phyloP scores from a whole-genome alignment of 78 protist species.

The Cavenderia fasciculata region DNA sequence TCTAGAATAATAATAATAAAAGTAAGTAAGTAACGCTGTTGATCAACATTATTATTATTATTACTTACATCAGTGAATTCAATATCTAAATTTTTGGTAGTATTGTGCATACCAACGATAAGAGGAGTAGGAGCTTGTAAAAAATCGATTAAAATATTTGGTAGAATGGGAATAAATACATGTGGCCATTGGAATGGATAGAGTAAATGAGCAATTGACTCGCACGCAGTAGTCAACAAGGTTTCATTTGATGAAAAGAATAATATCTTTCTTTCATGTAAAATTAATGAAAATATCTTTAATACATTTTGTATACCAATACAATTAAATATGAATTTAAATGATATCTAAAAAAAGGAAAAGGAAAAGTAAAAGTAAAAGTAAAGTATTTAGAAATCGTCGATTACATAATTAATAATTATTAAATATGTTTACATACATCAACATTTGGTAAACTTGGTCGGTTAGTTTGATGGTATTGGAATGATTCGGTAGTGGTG shows the following conservation, averaged over 20 bases:
- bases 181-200: slow-evolving; percentile 85
- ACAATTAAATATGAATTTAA: slow-evolving; percentile 37
- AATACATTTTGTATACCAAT: slow-evolving; percentile 44
- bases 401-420: not conserved
- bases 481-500: not conserved
- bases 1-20: slow-evolving; percentile 29
- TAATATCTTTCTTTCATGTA: slow-evolving; percentile 55
- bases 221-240: slow-evolving; percentile 64
- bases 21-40: no score
- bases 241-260: slow-evolving; percentile 42
- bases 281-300: slow-evolving; percentile 2
- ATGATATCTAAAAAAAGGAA: slow-evolving; percentile 24
- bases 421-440: not conserved
- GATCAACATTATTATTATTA: not conserved
- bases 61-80: slow-evolving; percentile 18
- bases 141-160: slow-evolving; percentile 49
- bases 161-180: slow-evolving; percentile 81
- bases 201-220: slow-evolving; percentile 44
- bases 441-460: slow-evolving; percentile 32
- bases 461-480: slow-evolving; percentile 3
- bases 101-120: slow-evolving; percentile 76
- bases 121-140: slow-evolving; percentile 85
- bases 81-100: no score
- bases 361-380: not conserved
- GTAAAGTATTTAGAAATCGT: not conserved